Base-by-base conservation (phyloP, 345 rosid species). In the Sonneratia alba region DNA sequence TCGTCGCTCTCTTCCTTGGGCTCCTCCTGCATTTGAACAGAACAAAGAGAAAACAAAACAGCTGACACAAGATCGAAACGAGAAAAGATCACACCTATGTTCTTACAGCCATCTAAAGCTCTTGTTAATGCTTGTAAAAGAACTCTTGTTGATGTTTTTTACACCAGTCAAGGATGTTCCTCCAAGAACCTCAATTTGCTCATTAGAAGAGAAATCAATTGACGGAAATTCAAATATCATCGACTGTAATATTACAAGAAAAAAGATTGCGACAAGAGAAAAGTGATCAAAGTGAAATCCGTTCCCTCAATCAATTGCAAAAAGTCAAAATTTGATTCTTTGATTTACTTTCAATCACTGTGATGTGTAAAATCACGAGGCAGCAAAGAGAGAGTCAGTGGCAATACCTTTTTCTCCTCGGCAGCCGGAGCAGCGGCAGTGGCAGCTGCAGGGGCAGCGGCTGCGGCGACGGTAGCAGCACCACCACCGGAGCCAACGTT, bases 401-500 rank as follows among this genome's bases (percentile, higher is more conserved):
- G 68, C 2, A 62, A n/a, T 40, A 77, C 79, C 83, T 85, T 81
- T 72, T 87, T 79, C 75, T 77, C 87, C 70, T 81, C 86, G 3
- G 14, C 83, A 66, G 79, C 80, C 1, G 89, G 81, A 22, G 82
- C 80, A 2, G 89, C 83, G 1, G 80, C 79, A 0, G 71, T 80
- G 37, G 71, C 81, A 27, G 55, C 70, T 37, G 83, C 68, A 3
- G 87, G 56, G 24, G 81, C 85, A 16, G 80, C 67, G 14, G 62
- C 45, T 3, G 2, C 75, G 15, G 77, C 83, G 3, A 43, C 79
- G 7, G 83, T 71, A 16, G 71, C 85, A 56, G 34, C 84, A 53
- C 79, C 87, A 16, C 89, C 84, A 42, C 86, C 86, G 43, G 88
- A 64, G 6, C 87, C 88, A 59, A 79, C 82, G 55, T 79, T 87